phyloP scores from a whole-genome alignment of 768 basidiomycete genomes.

The Mycena latifolia region DNA sequence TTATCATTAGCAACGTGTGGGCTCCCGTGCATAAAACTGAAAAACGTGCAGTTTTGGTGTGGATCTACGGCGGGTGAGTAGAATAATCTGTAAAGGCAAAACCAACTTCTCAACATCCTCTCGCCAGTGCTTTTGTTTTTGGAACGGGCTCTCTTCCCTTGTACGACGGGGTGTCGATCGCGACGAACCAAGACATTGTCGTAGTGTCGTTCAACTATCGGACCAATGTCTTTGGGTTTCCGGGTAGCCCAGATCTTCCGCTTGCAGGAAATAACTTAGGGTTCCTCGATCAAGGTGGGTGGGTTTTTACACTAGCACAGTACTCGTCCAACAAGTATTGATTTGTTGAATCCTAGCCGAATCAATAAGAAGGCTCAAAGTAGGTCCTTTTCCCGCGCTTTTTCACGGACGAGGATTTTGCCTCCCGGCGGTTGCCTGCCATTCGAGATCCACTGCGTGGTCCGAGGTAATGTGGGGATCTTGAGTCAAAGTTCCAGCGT shows the following conservation, averaged over 20 bases:
- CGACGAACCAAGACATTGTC: constrained; percentile 21
- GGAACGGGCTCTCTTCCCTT: constrained; percentile 20
- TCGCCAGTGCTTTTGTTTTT: constrained; percentile 9
- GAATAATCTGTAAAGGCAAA: neutral
- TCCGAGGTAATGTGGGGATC: no score
- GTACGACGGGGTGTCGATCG: constrained; percentile 26
- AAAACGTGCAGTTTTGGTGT: constrained; percentile 15
- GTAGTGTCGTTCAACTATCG: constrained; percentile 31
- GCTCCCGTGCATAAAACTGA: neutral
- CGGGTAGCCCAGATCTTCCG: constrained; percentile 27
- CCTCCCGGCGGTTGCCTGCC: no score
- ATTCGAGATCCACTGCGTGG: no score
- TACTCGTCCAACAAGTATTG: no score
- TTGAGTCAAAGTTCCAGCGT: no score
- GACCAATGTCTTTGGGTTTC: constrained; percentile 33
- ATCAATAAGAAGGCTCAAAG: no score
- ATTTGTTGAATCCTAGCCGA: no score
- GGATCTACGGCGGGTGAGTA: constrained; percentile 27
- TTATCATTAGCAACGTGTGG: constrained; percentile 24
- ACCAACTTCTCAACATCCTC: neutral
- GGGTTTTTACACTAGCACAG: neutral
- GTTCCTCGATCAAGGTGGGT: constrained; percentile 47
- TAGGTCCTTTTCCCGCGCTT: no score
- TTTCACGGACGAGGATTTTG: no score
- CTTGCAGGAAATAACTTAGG: constrained; percentile 30